Evolutionary conservation across 164 flowering plant genomes (phyloP), one percentile per base, ranked within the genome.

Genomic region (Vitis rupestris): DNA sequence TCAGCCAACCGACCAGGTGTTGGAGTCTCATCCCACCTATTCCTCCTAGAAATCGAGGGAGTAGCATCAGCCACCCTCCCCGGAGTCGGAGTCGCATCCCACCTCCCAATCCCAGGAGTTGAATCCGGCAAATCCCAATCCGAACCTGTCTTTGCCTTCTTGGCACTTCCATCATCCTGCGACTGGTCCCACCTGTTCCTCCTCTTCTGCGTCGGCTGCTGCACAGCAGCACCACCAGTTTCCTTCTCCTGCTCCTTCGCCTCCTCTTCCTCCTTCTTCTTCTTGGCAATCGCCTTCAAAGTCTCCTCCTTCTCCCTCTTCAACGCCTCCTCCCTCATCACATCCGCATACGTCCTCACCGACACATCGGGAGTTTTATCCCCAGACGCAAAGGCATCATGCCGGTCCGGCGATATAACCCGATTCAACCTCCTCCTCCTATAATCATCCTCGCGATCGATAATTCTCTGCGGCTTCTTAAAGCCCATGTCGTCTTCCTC

Each of bases 11-110:
- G 76, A 0, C 99, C 99, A 10, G 98, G 99, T 0, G 99, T 95
- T 0, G 99, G 99, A 0, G 99, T 95, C 85, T 95, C 99, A 74
- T 95, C 99, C 99, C 99, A 95, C 56, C 99, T 75, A 65, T 95
- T 95, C 70, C 91, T 82, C 74, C 96, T 76, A 0, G 88, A 84
- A 9, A 84, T 12, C 0, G 87, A 82, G 0, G 98, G 96, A 0
- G 98, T 91, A 0, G 98, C 95, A 82, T 91, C 99, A 0, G 82
- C 89, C 8, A 88, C 78, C 57, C 98, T 84, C 29, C 99, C 98
- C 0, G 98, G 98, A 0, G 98, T 94, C 0, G 98, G 98, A 1
- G 98, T 94, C 0, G 98, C 96, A 81, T 94, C 99, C 99, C 99
- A 94, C 49, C 98, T 73, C 0, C 99, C 94, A 71, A 87, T 87